Percentiles rank a stretch among this genome's conserved stretches.
These are phyloP conservation scores for Calonectria multiphialidica DNA, from an alignment of 2,329 filamentous ascomycete genomes.

Conservation along the genomic window DNA sequence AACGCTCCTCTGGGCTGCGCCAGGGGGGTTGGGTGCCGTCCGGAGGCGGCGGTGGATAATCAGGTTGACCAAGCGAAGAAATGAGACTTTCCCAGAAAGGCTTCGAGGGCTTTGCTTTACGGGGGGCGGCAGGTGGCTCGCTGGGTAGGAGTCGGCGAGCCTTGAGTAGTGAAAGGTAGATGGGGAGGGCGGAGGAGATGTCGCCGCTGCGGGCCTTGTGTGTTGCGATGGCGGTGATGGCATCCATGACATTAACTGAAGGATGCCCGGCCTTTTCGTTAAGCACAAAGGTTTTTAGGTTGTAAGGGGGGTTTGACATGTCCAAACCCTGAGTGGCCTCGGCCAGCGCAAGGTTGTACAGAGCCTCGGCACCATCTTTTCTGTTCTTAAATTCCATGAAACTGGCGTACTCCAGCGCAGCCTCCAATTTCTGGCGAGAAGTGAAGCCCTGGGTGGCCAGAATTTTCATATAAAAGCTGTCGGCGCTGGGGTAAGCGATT, in stretches of 20 bases:
- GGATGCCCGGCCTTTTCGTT: constrained; percentile 68
- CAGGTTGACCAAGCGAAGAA: constrained; percentile 57
- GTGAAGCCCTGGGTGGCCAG: constrained; percentile 85
- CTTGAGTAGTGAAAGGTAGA: constrained; percentile 86
- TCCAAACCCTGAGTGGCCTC: constrained; percentile 74
- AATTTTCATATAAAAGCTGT: constrained; percentile 85
- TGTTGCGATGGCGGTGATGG: constrained; percentile 82
- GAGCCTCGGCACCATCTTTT: constrained; percentile 73
- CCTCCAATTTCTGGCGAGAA: constrained; percentile 82
- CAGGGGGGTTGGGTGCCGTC: constrained; percentile 77
- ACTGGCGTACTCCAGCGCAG: constrained; percentile 84
- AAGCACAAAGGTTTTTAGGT: constrained; percentile 74
- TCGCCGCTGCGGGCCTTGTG: constrained; percentile 80
- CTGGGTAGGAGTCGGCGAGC: constrained; percentile 74
- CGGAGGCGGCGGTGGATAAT: constrained; percentile 77
- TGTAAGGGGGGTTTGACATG: constrained; percentile 57
- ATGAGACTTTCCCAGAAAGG: constrained; percentile 39
- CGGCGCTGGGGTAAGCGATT: constrained; percentile 75
- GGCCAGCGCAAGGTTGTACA: constrained; percentile 82
- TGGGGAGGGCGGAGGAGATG: constrained; percentile 78
- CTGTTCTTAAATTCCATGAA: constrained; percentile 85
- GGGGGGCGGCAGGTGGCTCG: constrained; percentile 41
- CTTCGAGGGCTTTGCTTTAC: constrained; percentile 4
- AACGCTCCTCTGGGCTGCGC: constrained; percentile 75
- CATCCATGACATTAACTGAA: constrained; percentile 80